phyloP scores from a whole-genome alignment of 257 asterid species.

The Solanum stenotomum region DNA sequence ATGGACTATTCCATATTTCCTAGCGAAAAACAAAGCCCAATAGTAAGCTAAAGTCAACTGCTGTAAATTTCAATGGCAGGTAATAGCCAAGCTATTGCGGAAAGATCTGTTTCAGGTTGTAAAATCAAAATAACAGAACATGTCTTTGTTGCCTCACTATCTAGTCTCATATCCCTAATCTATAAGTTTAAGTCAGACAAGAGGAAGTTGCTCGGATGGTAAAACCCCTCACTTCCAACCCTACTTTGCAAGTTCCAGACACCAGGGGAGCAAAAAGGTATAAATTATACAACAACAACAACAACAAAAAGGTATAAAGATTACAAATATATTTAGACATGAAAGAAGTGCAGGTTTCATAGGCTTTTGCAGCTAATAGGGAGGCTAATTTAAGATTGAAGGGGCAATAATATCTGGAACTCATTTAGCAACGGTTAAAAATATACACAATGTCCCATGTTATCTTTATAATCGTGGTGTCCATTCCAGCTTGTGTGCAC shows the following conservation, averaged over 20 bases:
- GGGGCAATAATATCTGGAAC: not conserved
- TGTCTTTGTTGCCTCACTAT: not conserved
- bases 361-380: not conserved
- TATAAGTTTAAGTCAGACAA: not conserved
- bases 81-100: not conserved
- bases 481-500: not conserved
- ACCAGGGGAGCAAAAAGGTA: not conserved
- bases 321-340: not conserved
- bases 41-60: not conserved
- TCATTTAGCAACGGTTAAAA: not conserved
- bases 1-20: slow-evolving; percentile 99
- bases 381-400: not conserved
- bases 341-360: not conserved
- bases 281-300: too few relatives aligned
- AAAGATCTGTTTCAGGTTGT: not conserved
- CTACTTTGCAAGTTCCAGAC: not conserved
- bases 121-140: not conserved
- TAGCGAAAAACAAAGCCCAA: slow-evolving; percentile 8
- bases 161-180: not conserved
- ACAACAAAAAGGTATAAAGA: not conserved
- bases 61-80: not conserved
- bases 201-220: not conserved
- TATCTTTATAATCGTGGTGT: not conserved
- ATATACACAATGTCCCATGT: not conserved
- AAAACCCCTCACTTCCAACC: not conserved